These are phyloP conservation scores for Penicillium lagena DNA, from an alignment of 495 filamentous ascomycete species.

Conservation along the genomic window DNA sequence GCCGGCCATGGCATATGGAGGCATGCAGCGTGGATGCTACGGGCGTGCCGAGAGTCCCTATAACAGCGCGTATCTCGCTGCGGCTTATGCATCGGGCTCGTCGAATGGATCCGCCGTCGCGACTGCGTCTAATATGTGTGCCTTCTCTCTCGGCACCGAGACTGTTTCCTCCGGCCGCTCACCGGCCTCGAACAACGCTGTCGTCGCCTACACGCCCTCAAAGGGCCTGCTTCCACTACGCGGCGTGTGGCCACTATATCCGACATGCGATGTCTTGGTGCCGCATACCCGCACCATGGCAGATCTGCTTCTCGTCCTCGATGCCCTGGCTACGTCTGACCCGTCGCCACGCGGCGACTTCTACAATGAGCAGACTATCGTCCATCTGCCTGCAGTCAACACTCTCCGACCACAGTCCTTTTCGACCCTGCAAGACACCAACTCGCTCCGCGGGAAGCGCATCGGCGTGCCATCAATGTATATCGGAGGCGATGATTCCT, in stretches of 20 bases:
- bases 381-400: conserved; percentile 19
- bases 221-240: conserved; percentile 28
- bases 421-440: conserved; percentile 7
- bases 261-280: conserved; percentile 30
- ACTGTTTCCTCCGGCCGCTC: conserved; percentile 34
- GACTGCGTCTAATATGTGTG: conserved; percentile 27
- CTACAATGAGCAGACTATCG: conserved; percentile 24
- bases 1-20: conserved; percentile 37
- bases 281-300: conserved; percentile 28
- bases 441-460: conserved; percentile 20
- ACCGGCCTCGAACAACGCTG: conserved; percentile 30
- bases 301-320: conserved; percentile 24
- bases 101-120: conserved; percentile 35
- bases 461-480: conserved; percentile 30
- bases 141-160: conserved; percentile 30
- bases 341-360: conserved; percentile 22
- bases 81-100: conserved; percentile 30
- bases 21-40: conserved; percentile 33
- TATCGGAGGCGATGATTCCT: conserved; percentile 20
- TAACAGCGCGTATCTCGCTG: conserved; percentile 23
- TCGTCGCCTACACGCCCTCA: conserved; percentile 32
- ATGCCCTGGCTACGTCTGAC: conserved; percentile 24
- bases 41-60: conserved; percentile 32
- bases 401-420: conserved; percentile 20
- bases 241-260: conserved; percentile 29